Conservation (phyloP, 306 rosid genomes). For the Acacia melanoxylon region DNA sequence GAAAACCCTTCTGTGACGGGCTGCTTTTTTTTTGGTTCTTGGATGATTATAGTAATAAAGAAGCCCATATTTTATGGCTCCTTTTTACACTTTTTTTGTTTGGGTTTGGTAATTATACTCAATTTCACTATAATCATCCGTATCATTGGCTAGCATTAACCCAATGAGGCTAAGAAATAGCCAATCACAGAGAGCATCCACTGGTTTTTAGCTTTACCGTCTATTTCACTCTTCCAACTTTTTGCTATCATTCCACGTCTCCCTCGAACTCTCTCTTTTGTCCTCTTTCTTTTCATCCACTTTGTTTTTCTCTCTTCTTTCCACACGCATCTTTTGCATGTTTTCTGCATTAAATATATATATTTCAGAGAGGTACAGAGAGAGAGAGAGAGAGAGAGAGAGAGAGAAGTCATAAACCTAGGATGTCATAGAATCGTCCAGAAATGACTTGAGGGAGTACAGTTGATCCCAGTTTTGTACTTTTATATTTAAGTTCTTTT, state of each 20-base stretch:
- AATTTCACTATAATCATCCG: not conserved
- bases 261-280: conserved; percentile 25
- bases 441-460: not conserved
- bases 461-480: not conserved
- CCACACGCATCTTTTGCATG: conserved; percentile 7
- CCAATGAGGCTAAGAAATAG: not conserved
- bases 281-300: conserved; percentile 9
- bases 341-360: not conserved
- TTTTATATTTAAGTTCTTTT: not conserved
- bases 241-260: conserved; percentile 27
- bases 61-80: not conserved
- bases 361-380: not conserved
- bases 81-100: not conserved
- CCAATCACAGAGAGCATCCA: not conserved
- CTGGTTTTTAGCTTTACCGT: conserved; percentile 16
- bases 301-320: not conserved
- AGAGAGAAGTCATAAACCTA: not conserved
- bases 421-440: not conserved
- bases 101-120: not conserved
- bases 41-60: not conserved
- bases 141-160: not conserved
- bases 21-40: no score
- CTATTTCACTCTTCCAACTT: conserved; percentile 27
- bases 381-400: not conserved
- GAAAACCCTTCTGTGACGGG: not conserved